Base-by-base conservation (phyloP, 805 yeast species). In the Myxozyma kluyveri region DNA sequence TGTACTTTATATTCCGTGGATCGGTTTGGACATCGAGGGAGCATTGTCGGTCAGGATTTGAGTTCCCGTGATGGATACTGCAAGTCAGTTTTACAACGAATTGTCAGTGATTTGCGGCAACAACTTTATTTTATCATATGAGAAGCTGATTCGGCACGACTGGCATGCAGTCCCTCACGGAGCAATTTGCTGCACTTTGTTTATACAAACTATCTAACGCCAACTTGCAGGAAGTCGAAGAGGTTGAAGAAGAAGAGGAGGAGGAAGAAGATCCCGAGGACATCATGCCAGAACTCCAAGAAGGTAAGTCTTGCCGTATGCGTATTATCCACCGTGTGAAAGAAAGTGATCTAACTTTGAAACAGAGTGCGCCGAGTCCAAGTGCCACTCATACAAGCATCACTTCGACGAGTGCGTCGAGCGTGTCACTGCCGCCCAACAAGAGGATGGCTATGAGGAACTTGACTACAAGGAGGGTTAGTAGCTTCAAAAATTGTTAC, bases 321-420 rank as follows among this genome's bases (percentile, higher is more conserved):
- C n/a, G n/a, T 57, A 53, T 26, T 62, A 50, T 21, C 66, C 61
- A 35, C 63, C 58, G 44, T 39, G 29, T 6, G 43, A 12, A 10
- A 37, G 24, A 29, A 31, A 32, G 52, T 48, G 33, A 42, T 49
- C n/a, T 37, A 7, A 14, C 23, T 12, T 52, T 57, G 32, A 26
- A 21, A 6, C 32, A 67, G 88, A 84, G 67, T 88, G 96, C 72
- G 72, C 80, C 46, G 76, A 81, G 59, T 77, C 85, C 45, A 77
- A 75, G 52, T 86, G 95, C 73, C 76, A 82, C 63, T 82, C 82
- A 61, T 78, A 78, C 70, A 80, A 81, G 65, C 96, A 90, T 74
- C 97, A 90, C 74, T 89, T 84, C 74, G 83, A 86, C 59, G 96
- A 90, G 74, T 91, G 99, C 80, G 83, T 83, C 54, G 97, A 87